Percentiles rank a stretch among this genome's conserved stretches.
Evolutionary conservation across 2,329 filamentous ascomycete genomes (phyloP).

Genomic region (Pleurostoma richardsiae): DNA sequence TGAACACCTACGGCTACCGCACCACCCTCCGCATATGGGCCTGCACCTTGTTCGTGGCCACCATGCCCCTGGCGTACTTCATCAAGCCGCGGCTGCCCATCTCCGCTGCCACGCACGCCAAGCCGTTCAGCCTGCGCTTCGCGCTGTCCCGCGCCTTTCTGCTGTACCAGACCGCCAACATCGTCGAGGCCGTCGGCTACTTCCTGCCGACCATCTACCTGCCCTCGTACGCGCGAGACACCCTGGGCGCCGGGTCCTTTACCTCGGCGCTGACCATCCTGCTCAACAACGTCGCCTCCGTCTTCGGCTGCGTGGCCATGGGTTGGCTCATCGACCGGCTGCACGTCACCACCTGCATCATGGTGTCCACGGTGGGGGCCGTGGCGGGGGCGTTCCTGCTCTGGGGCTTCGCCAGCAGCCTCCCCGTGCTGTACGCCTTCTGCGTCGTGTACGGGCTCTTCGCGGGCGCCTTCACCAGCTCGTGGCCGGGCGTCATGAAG

Average conservation of each 20-base stretch:
- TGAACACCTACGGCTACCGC: slow-evolving; percentile 44
- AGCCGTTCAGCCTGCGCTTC: slow-evolving; percentile 42
- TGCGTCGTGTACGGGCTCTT: slow-evolving; percentile 61
- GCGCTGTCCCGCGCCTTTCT: slow-evolving; percentile 47
- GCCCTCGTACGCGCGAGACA: slow-evolving; percentile 46
- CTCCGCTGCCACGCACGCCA: slow-evolving; percentile 27
- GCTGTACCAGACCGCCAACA: slow-evolving; percentile 52
- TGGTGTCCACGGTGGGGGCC: slow-evolving; percentile 52
- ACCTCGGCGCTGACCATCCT: slow-evolving; percentile 51
- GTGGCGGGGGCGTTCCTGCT: slow-evolving; percentile 52
- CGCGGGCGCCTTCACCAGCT: slow-evolving; percentile 57
- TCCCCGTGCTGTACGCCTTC: slow-evolving; percentile 53
- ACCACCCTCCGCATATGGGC: slow-evolving; percentile 51
- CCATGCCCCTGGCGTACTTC: slow-evolving; percentile 50
- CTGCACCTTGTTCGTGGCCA: slow-evolving; percentile 40
- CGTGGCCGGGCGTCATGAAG: slow-evolving; percentile 55
- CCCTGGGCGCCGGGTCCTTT: slow-evolving; percentile 41
- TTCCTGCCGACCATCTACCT: slow-evolving; percentile 61
- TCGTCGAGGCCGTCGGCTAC: slow-evolving; percentile 56
- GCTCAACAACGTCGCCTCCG: slow-evolving; percentile 54
- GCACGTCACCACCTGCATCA: slow-evolving; percentile 47
- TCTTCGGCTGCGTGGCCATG: slow-evolving; percentile 54
- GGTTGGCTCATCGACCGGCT: slow-evolving; percentile 51
- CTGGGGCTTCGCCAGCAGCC: slow-evolving; percentile 53
- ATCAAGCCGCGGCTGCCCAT: slow-evolving; percentile 50